Conservation (phyloP, 257 asterid genomes). For the Capsicum baccatum region DNA sequence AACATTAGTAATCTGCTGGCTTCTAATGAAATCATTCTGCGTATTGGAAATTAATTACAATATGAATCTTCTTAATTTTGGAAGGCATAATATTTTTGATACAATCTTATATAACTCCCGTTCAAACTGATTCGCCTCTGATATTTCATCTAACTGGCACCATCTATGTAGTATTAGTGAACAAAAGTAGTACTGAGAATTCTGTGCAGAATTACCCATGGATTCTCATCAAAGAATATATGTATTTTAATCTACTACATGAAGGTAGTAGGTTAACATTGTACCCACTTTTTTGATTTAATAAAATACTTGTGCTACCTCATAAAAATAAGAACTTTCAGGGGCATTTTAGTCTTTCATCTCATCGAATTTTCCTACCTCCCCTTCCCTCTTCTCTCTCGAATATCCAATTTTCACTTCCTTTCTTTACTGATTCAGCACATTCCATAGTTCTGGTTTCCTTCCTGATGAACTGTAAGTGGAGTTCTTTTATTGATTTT, state of each 20-base stretch:
- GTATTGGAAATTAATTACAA: not conserved
- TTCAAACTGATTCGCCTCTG: not conserved
- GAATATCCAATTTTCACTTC: not conserved
- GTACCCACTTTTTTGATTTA: not conserved
- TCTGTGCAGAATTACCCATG: not conserved
- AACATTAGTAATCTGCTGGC: not conserved
- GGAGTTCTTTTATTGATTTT: not conserved
- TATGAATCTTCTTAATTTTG: not conserved
- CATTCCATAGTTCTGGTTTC: not conserved
- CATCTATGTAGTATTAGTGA: not conserved
- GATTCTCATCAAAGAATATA: not conserved
- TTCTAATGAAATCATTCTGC: constrained; percentile 17
- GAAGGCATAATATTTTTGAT: not conserved
- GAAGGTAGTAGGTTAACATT: constrained; percentile 8
- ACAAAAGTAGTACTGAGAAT: not conserved
- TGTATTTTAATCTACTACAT: not conserved
- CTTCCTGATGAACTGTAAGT: not conserved
- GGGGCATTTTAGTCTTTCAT: not conserved
- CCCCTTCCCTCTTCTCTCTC: not conserved
- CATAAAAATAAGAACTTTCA: not conserved
- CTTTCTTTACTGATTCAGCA: not conserved
- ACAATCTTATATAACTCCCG: constrained; percentile 5
- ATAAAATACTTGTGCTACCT: not conserved
- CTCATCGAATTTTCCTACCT: not conserved
- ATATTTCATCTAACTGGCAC: not conserved